These are phyloP conservation scores for Periconia digitata DNA, from an alignment of 2,329 filamentous ascomycete species.

Conservation along the genomic window DNA sequence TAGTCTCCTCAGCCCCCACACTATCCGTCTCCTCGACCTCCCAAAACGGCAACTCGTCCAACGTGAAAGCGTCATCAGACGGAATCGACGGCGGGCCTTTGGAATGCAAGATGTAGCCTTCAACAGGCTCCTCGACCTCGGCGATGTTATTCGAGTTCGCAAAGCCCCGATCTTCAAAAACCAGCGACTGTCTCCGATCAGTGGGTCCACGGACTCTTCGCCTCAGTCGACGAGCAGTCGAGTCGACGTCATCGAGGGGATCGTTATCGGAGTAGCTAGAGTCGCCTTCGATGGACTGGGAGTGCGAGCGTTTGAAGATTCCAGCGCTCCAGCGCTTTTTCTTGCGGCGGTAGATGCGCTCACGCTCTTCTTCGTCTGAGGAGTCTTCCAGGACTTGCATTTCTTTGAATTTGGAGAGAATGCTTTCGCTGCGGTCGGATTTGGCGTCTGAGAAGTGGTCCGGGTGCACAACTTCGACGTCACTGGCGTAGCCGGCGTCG, in stretches of 20 bases:
- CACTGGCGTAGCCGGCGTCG: conserved; percentile 43
- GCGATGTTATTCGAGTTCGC: conserved; percentile 37
- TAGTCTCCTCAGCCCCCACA: conserved; percentile 23
- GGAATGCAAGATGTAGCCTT: conserved; percentile 29
- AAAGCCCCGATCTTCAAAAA: conserved; percentile 44
- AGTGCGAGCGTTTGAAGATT: conserved; percentile 50
- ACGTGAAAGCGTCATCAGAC: conserved; percentile 41
- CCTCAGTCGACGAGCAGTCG: conserved; percentile 45
- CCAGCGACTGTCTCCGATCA: conserved; percentile 38
- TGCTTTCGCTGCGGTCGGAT: conserved; percentile 35
- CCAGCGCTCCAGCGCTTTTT: conserved; percentile 47
- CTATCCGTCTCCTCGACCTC: conserved; percentile 19
- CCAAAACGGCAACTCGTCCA: conserved; percentile 44
- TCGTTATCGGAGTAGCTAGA: conserved; percentile 47
- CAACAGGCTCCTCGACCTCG: conserved; percentile 43
- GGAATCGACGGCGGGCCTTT: conserved; percentile 41
- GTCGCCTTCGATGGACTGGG: conserved; percentile 49
- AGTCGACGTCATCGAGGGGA: conserved; percentile 42
- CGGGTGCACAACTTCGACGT: conserved; percentile 48
- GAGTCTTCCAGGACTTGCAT: conserved; percentile 38
- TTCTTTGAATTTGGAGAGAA: conserved; percentile 36
- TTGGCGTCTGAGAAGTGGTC: conserved; percentile 48
- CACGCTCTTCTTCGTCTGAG: conserved; percentile 36
- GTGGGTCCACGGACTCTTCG: conserved; percentile 44
- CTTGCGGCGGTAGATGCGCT: conserved; percentile 34